Conservation (phyloP, 169 alveolate species). For the Cyclospora cayetanensis region DNA sequence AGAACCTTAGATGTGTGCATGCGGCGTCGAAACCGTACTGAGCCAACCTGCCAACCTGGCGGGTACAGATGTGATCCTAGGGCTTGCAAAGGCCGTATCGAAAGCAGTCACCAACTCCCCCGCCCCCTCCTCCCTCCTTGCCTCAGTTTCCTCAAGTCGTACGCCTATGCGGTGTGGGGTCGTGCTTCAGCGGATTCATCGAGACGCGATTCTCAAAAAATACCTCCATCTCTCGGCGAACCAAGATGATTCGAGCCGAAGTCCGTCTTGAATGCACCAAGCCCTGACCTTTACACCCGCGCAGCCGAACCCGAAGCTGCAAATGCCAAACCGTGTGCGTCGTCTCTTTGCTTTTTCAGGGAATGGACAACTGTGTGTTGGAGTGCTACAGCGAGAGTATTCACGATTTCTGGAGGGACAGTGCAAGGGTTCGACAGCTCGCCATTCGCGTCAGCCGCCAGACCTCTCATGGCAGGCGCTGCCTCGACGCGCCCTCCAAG, state of each 20-base stretch:
- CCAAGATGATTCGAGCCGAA: conserved; percentile 65
- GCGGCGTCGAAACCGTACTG: too few species aligned
- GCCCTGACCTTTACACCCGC: not conserved
- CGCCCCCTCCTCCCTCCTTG: too few species aligned
- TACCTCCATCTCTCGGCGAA: conserved; percentile 50
- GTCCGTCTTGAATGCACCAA: conserved; percentile 10
- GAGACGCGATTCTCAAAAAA: conserved; percentile 66
- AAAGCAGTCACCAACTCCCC: too few species aligned
- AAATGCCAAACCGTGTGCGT: not conserved
- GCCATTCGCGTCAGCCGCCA: conserved; percentile 57
- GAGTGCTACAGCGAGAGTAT: conserved; percentile 55
- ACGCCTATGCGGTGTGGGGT: not conserved
- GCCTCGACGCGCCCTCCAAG: not conserved
- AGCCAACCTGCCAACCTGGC: too few species aligned
- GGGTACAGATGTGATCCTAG: too few species aligned
- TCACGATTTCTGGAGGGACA: conserved; percentile 56
- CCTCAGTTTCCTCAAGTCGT: too few species aligned
- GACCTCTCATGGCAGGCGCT: not conserved
- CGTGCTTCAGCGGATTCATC: conserved; percentile 30
- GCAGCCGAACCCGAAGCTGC: not conserved
- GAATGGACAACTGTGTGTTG: conserved; percentile 41
- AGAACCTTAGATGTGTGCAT: too few species aligned
- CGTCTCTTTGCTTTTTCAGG: not conserved
- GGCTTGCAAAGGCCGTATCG: too few species aligned
- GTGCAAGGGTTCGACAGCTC: conserved; percentile 39